Percentiles rank a stretch among this genome's conserved stretches.
phyloP scores from a whole-genome alignment of 1,284 basidiomycete species.

The Apiotrichum veenhuisii region DNA sequence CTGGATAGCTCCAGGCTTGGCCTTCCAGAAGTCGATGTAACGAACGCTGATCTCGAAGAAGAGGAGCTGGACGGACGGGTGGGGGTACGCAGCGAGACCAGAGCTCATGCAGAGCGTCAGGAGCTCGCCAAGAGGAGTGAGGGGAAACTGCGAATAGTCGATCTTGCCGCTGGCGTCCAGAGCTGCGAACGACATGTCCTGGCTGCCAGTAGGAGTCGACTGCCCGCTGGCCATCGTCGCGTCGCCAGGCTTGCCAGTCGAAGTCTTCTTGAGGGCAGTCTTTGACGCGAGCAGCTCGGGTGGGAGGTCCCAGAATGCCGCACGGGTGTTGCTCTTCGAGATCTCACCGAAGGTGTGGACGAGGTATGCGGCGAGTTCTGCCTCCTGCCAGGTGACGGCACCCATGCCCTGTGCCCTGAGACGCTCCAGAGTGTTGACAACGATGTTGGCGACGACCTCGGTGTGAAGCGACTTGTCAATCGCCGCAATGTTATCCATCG shows the following conservation, averaged over 20 bases:
- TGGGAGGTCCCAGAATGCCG: slow-evolving; percentile 50
- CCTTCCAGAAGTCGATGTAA: slow-evolving; percentile 95
- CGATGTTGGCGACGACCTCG: slow-evolving; percentile 48
- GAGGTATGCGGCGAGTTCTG: slow-evolving; percentile 86
- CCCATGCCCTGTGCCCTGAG: slow-evolving; percentile 36
- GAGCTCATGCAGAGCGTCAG: slow-evolving; percentile 78
- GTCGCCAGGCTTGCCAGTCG: slow-evolving; percentile 23
- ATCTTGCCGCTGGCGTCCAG: slow-evolving; percentile 54
- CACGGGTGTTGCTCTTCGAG: slow-evolving; percentile 53
- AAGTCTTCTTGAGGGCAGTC: slow-evolving; percentile 29
- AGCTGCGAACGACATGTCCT: not conserved
- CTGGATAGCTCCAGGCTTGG: slow-evolving; percentile 78
- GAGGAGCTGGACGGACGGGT: slow-evolving; percentile 83
- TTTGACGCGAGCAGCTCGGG: slow-evolving; percentile 44
- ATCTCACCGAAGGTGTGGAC: slow-evolving; percentile 93
- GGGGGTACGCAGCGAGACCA: slow-evolving; percentile 75
- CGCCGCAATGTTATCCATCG: slow-evolving; percentile 91
- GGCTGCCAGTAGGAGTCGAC: slow-evolving; percentile 31
- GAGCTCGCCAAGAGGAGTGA: slow-evolving; percentile 88
- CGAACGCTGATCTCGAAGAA: slow-evolving; percentile 90
- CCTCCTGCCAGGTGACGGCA: slow-evolving; percentile 81
- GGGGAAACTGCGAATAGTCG: slow-evolving; percentile 77
- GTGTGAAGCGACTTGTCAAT: slow-evolving; percentile 56
- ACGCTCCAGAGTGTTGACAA: slow-evolving; percentile 40
- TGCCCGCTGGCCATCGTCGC: slow-evolving; percentile 32